Evolutionary conservation across 108 stramenopile species (phyloP).

Genomic region (Nitzschia sp.): DNA sequence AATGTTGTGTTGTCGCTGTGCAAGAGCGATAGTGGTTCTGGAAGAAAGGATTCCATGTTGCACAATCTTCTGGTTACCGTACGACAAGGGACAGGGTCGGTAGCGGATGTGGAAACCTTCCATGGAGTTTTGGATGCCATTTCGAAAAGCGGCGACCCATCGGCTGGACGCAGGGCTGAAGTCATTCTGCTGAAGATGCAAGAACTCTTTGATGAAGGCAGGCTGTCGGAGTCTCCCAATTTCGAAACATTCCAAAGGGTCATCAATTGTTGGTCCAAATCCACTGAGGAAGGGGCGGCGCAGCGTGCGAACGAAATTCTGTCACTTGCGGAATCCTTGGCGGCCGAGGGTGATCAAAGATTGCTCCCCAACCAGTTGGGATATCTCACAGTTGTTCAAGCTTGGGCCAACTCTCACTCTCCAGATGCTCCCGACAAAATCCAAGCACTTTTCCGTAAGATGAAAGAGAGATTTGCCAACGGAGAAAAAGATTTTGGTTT

Average conservation of each 20-base stretch:
- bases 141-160: constrained; percentile 5
- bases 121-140: constrained; percentile 24
- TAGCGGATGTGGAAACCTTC: not conserved
- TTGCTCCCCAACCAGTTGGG: constrained; percentile 21
- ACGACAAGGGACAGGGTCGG: not conserved
- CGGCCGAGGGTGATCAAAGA: constrained; percentile 20
- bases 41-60: constrained; percentile 13
- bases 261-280: constrained; percentile 35
- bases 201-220: constrained; percentile 29
- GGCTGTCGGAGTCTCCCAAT: constrained; percentile 5
- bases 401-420: constrained; percentile 31
- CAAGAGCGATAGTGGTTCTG: not conserved
- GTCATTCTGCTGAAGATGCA: constrained; percentile 32
- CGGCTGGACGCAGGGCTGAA: constrained; percentile 34
- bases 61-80: constrained; percentile 2
- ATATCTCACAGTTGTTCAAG: constrained; percentile 31
- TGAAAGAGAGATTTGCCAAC: constrained; percentile 13
- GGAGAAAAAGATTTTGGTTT: constrained; percentile 17
- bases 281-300: constrained; percentile 18
- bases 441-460: constrained; percentile 14
- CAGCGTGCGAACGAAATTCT: constrained; percentile 28
- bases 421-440: constrained; percentile 29
- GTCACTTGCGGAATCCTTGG: constrained; percentile 19
- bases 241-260: constrained; percentile 34
- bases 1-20: not conserved